Percentiles rank a stretch among this genome's conserved stretches.
Conservation (phyloP, 495 filamentous ascomycete genomes). For the Podospora pseudocomata region DNA sequence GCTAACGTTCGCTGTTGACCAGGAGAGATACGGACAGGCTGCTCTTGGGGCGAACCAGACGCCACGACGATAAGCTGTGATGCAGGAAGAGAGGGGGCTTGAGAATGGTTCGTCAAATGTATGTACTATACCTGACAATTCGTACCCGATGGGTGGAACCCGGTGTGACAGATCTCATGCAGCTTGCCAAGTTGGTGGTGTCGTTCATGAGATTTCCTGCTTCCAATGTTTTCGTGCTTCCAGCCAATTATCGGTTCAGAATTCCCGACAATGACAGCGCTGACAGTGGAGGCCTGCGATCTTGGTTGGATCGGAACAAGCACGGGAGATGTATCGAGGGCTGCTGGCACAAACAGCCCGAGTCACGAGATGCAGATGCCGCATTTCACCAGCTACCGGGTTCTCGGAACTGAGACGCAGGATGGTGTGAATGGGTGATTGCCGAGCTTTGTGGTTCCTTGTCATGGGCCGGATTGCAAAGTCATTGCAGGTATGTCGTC, state of each 20-base stretch:
- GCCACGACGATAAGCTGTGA: too few species aligned
- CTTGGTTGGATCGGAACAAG: background rate
- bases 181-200: background rate
- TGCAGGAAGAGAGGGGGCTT: too few species aligned
- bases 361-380: background rate
- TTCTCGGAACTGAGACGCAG: background rate
- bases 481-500: background rate
- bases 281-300: background rate
- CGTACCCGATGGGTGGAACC: background rate
- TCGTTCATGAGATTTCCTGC: background rate
- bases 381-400: background rate
- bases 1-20: background rate
- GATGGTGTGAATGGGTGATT: background rate
- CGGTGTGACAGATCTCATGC: background rate
- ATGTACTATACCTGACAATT: background rate
- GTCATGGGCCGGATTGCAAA: background rate
- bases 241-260: background rate
- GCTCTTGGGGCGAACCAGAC: background rate
- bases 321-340: background rate
- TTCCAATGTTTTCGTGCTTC: background rate
- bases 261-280: background rate
- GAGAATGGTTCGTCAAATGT: too few species aligned
- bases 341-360: background rate
- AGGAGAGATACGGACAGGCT: background rate
- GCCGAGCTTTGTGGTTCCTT: background rate